Conservation (phyloP, 768 basidiomycete species). For the Tubosaeta sp. region DNA sequence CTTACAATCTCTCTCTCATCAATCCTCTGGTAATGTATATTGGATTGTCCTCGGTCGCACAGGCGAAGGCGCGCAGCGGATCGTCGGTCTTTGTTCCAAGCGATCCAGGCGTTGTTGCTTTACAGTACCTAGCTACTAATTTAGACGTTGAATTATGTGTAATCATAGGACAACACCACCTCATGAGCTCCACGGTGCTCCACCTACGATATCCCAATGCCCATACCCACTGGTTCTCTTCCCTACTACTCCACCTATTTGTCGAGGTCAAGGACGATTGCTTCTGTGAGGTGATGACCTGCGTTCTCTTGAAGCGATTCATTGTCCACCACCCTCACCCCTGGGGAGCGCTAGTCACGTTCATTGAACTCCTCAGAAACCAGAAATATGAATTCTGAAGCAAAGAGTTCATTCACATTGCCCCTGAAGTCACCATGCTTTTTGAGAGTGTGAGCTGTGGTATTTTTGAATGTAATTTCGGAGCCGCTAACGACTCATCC, state of each 20-base stretch:
- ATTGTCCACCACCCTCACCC: constrained; percentile 94
- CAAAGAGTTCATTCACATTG: constrained; percentile 80
- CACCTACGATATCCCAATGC: constrained; percentile 97
- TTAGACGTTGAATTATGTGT: constrained; percentile 68
- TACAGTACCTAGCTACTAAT: constrained; percentile 78
- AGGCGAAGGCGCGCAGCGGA: constrained; percentile 82
- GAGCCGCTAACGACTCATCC: constrained; percentile 9
- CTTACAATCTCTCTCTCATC: constrained; percentile 85
- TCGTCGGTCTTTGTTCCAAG: constrained; percentile 74
- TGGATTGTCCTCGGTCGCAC: constrained; percentile 88
- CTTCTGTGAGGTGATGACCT: constrained; percentile 79
- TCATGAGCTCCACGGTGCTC: constrained; percentile 87
- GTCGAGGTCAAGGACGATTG: constrained; percentile 69
- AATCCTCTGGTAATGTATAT: constrained; percentile 96
- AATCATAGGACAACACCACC: constrained; percentile 85
- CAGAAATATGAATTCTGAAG: constrained; percentile 89
- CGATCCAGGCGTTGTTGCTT: constrained; percentile 79
- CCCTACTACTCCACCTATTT: constrained; percentile 85
- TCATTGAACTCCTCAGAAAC: constrained; percentile 90
- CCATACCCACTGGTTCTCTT: constrained; percentile 98
- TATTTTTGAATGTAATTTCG: background rate
- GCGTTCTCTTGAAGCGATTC: constrained; percentile 89
- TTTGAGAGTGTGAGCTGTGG: constrained; percentile 68
- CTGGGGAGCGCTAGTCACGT: constrained; percentile 91
- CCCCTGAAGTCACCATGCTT: constrained; percentile 80